Evolutionary conservation across 306 rosid genomes (phyloP).

Genomic region (Fagus crenata): DNA sequence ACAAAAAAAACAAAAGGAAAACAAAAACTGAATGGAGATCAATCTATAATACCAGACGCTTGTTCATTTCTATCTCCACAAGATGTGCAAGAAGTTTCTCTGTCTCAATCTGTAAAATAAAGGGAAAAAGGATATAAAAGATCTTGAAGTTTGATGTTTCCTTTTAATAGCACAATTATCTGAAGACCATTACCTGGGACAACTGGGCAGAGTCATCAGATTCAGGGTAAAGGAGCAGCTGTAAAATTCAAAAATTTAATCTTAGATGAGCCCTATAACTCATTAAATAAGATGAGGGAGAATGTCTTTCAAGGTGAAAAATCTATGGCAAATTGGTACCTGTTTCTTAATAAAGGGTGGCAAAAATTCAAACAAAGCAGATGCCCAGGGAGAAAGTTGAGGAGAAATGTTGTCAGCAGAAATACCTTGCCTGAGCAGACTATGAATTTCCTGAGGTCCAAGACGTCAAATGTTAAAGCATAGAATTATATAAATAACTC

Average conservation of each 20-base stretch:
- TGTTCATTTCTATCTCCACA: constrained; percentile 90
- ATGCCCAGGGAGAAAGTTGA: constrained; percentile 98
- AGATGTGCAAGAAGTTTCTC: constrained; percentile 96
- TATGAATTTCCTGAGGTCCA: constrained; percentile 85
- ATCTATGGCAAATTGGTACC: constrained; percentile 39
- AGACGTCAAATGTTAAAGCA: constrained; percentile 13
- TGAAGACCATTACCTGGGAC: constrained; percentile 70
- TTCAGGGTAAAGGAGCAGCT: constrained; percentile 92
- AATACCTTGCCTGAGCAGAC: constrained; percentile 75
- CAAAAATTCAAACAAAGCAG: constrained; percentile 88
- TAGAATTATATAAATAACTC: constrained; percentile 3
- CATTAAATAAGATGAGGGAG: neutral
- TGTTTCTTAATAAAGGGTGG: constrained; percentile 90
- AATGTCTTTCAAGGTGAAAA: constrained; percentile 4
- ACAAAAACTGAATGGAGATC: neutral
- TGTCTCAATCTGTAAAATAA: constrained; percentile 78
- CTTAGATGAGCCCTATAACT: constrained; percentile 18
- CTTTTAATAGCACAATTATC: constrained; percentile 15
- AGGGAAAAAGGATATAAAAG: constrained; percentile 17
- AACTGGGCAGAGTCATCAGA: constrained; percentile 98
- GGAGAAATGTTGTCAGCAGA: constrained; percentile 62
- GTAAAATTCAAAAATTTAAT: constrained; percentile 32
- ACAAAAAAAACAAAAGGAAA: neutral
- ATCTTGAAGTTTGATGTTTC: constrained; percentile 22
- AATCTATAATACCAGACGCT: constrained; percentile 61